Evolutionary conservation across 2,329 filamentous ascomycete species (phyloP).

Genomic region (Monosporascus sp.): DNA sequence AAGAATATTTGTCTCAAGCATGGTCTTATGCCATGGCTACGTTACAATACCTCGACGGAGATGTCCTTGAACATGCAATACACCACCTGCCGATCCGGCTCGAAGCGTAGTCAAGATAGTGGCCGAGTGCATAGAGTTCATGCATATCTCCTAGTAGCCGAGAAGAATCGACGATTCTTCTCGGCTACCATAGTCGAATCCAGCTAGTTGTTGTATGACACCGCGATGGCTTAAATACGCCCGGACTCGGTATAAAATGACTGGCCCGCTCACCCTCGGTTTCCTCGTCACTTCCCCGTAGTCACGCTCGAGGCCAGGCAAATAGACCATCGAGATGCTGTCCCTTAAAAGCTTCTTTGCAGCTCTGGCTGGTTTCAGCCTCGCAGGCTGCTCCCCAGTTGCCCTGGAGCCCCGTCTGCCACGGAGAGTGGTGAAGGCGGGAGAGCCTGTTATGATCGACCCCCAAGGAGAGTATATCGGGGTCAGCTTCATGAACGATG

Average conservation of each 20-base stretch:
- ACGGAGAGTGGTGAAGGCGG: slow-evolving; percentile 16
- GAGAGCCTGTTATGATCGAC: slow-evolving; percentile 20
- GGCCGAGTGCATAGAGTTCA: not conserved
- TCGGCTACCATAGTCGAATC: no score
- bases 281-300: no score
- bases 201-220: no score
- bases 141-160: no score
- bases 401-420: slow-evolving; percentile 9
- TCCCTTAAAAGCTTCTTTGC: not conserved
- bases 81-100: not conserved
- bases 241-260: not conserved
- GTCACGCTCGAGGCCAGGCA: not conserved
- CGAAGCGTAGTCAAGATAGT: not conserved
- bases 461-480: slow-evolving; percentile 23
- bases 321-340: not conserved
- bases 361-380: not conserved
- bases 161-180: no score
- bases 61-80: not conserved
- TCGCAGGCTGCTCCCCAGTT: slow-evolving; percentile 1
- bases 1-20: not conserved
- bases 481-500: slow-evolving; percentile 20
- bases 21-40: not conserved
- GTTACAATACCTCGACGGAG: not conserved
- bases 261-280: not conserved
- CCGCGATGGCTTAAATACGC: not conserved